Evolutionary conservation across 192 early-diverging fungal species (phyloP), one percentile per base, ranked within the genome.

Genomic region (Coemansia guatemalensis): DNA sequence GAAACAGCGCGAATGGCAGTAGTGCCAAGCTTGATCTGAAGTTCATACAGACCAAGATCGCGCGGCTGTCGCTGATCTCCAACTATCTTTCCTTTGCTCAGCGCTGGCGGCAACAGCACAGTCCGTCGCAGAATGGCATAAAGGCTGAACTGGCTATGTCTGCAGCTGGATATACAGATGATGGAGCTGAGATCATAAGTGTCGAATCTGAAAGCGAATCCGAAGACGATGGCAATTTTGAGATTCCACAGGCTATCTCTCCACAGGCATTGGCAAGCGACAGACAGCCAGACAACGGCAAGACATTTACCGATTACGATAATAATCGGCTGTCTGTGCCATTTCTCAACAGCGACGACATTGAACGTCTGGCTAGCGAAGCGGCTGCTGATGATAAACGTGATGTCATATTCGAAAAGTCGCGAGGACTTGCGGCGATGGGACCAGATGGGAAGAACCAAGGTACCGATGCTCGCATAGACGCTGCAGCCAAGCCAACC

Each of bases 81-180:
- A 74, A 62, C 61, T 79, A 67, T 9, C 53, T 79, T 47, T 24
- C 67, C 23, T 74, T 67, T 67, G 76, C 57, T 8, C 20, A 70
- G 57, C 62, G 64, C 20, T 79, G 76, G 76, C 64, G 68, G 1
- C 56, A 67, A 41, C 25, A 24, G 23, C 66, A 65, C 32, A 62
- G 33, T 5, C 26, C 48, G 47, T 60, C 18, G 44, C 58, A 30
- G 27, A 49, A 21, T 18, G 35, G 35, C 9, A 12, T 39, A 39
- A 39, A 9, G 35, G 11, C 35, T 11, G 35, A 11, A 39, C 18
- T 2, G 6, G 8, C 18, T 8, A 12, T 12, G 48, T 22, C 24
- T 23, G 27, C 35, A n/a, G 56, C 47, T 6, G 6, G 22, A 4
- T 22, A 30, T 14, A 3, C 52, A 25, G 41, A 61, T 8, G 52